phyloP scores from a whole-genome alignment of 305 asterid genomes.

The Petunia hybrid region DNA sequence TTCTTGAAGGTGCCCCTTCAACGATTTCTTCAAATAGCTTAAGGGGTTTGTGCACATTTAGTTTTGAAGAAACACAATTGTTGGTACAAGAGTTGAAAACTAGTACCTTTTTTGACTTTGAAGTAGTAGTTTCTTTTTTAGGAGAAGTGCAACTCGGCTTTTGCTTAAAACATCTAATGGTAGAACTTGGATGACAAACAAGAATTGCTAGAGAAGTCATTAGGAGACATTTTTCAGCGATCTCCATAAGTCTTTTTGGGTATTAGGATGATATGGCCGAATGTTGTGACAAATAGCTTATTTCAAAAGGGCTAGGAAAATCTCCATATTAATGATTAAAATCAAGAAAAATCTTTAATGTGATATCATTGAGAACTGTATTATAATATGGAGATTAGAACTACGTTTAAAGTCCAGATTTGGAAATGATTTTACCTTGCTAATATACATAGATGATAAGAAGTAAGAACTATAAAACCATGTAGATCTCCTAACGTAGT shows the following conservation, averaged over 20 bases:
- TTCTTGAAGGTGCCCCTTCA: not conserved
- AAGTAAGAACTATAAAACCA: not conserved
- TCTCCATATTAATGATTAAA: slow-evolving; percentile 28
- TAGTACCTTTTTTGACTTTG: slow-evolving; percentile 18
- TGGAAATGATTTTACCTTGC: not conserved
- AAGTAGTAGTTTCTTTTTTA: slow-evolving; percentile 21
- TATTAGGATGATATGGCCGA: not conserved
- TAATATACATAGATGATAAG: not conserved
- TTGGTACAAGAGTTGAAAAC: slow-evolving; percentile 1
- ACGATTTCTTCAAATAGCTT: slow-evolving; percentile 20
- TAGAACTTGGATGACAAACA: slow-evolving; percentile 31
- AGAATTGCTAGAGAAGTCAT: slow-evolving; percentile 35
- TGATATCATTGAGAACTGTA: not conserved
- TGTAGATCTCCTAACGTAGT: not conserved
- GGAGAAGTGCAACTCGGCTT: slow-evolving; percentile 30
- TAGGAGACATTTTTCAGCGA: slow-evolving; percentile 35
- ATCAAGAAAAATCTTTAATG: not conserved
- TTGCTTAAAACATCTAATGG: slow-evolving; percentile 37
- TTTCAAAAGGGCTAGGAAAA: slow-evolving; percentile 3
- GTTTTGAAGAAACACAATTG: not conserved
- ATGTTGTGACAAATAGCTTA: not conserved
- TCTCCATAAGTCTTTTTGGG: not conserved
- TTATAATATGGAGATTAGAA: slow-evolving; percentile 21
- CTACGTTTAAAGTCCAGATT: not conserved
- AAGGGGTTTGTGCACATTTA: slow-evolving; percentile 10